Conservation (phyloP, 169 alveolate genomes). For the Plasmodium coatneyi region DNA sequence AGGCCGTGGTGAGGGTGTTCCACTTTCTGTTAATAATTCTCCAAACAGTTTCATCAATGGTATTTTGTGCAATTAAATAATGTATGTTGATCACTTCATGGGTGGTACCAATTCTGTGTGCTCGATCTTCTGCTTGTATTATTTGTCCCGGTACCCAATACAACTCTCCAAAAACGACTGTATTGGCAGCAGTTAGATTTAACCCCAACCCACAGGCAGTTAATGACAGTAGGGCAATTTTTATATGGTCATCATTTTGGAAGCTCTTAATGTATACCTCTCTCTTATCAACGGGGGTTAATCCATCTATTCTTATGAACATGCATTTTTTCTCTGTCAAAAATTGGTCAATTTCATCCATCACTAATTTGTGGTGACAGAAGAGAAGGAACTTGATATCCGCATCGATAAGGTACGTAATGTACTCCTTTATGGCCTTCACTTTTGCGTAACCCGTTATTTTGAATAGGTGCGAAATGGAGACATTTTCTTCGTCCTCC, state of each 20-base stretch:
- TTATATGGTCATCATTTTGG: conserved; percentile 86
- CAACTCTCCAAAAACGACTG: conserved; percentile 97
- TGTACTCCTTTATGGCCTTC: conserved; percentile 92
- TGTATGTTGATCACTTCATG: conserved; percentile 85
- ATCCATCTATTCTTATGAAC: conserved; percentile 96
- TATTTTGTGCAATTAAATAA: conserved; percentile 89
- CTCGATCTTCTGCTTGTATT: conserved; percentile 98
- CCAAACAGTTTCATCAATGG: conserved; percentile 89
- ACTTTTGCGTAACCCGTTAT: conserved; percentile 96
- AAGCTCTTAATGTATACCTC: conserved; percentile 92
- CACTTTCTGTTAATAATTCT: conserved; percentile 84
- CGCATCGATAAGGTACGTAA: conserved; percentile 91
- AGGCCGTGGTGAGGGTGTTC: conserved; percentile 86
- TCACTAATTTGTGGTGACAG: conserved; percentile 95
- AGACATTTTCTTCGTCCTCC: conserved; percentile 65
- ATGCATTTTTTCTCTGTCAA: conserved; percentile 80
- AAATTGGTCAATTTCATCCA: conserved; percentile 91
- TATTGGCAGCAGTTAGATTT: conserved; percentile 95
- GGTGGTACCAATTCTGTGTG: conserved; percentile 96
- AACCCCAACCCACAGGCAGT: conserved; percentile 97
- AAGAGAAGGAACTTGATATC: conserved; percentile 93
- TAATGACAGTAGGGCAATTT: conserved; percentile 94
- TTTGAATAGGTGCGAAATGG: conserved; percentile 85
- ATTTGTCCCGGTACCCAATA: conserved; percentile 98
- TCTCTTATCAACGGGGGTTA: conserved; percentile 89